Conservation (phyloP, 129 eudicot genomes). For the Flaveria ramosissima region DNA sequence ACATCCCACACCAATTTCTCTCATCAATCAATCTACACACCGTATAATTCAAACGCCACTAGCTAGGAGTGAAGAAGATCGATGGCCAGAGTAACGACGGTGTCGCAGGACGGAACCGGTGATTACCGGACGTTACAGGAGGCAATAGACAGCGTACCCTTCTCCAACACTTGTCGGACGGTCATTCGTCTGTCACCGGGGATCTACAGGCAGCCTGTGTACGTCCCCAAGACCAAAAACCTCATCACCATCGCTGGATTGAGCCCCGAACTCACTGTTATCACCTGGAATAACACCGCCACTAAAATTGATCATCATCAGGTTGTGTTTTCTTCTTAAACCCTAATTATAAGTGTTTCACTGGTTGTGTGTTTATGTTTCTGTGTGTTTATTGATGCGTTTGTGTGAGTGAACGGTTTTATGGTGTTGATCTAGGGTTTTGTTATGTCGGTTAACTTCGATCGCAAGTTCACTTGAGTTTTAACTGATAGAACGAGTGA, state of each 20-base stretch:
- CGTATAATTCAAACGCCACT: not conserved
- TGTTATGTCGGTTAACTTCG: not conserved
- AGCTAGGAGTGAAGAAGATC: not conserved
- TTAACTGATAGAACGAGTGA: conserved; percentile 7
- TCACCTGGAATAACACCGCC: conserved; percentile 84
- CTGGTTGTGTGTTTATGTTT: not conserved
- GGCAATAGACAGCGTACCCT: conserved; percentile 77
- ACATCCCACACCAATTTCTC: not conserved
- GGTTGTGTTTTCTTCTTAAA: conserved; percentile 27
- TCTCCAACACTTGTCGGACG: conserved; percentile 65
- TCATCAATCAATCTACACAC: not conserved
- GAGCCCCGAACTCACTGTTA: conserved; percentile 62
- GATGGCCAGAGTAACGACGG: conserved; percentile 54
- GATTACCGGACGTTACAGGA: conserved; percentile 72
- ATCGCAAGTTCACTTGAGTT: not conserved
- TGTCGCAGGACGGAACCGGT: conserved; percentile 69
- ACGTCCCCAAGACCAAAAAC: conserved; percentile 83
- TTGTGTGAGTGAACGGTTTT: not conserved
- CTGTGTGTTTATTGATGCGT: not conserved
- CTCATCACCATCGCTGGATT: conserved; percentile 72
- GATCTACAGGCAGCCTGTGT: conserved; percentile 67
- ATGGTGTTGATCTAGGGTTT: conserved; percentile 22
- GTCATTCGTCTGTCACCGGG: conserved; percentile 73
- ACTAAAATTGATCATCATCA: conserved; percentile 81
- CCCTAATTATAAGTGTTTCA: not conserved